A percentile compares a stretch with the other conserved stretches of the same genome.
Conservation (phyloP, 2,329 filamentous ascomycete genomes). For the Pseudogymnoascus sp. region DNA sequence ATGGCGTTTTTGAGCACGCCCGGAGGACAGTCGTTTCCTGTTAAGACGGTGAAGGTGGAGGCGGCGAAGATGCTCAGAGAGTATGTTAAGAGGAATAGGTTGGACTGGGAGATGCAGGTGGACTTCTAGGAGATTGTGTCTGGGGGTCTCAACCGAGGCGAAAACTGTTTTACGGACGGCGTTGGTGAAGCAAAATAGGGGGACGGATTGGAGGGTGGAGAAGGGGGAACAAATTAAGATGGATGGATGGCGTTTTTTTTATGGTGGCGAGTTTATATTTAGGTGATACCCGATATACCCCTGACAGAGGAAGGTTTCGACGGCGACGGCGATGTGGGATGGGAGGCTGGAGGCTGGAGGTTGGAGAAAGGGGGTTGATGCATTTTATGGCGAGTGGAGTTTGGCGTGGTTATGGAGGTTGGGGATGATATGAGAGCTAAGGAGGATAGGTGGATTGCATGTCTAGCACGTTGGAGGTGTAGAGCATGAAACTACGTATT, state of each 20-base stretch:
- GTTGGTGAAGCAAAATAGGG: not conserved
- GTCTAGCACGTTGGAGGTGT: not conserved
- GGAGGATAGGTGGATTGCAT: not conserved
- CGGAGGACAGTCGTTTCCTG: not conserved
- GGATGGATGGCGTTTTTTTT: conserved; percentile 9
- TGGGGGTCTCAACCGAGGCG: not conserved
- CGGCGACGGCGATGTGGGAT: not conserved
- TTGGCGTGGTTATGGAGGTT: not conserved
- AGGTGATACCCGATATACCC: conserved; percentile 8
- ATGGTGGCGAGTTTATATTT: conserved; percentile 8
- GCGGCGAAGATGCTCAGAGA: conserved; percentile 3
- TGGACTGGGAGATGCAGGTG: conserved; percentile 8
- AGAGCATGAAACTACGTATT: not conserved
- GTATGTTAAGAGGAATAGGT: not conserved
- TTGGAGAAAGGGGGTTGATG: not conserved
- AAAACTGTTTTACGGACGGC: not conserved
- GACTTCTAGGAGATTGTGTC: not conserved
- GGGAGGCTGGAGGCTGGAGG: not conserved
- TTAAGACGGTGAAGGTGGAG: conserved; percentile 1
- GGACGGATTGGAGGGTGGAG: not conserved
- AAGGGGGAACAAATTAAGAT: not conserved
- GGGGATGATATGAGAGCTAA: not conserved
- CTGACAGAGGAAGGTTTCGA: conserved; percentile 1
- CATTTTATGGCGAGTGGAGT: not conserved
- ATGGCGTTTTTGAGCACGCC: not conserved